Percentiles rank a stretch among this genome's conserved stretches.
Conservation (phyloP, 139 green algal species). For the Tetraselmis chui region DNA sequence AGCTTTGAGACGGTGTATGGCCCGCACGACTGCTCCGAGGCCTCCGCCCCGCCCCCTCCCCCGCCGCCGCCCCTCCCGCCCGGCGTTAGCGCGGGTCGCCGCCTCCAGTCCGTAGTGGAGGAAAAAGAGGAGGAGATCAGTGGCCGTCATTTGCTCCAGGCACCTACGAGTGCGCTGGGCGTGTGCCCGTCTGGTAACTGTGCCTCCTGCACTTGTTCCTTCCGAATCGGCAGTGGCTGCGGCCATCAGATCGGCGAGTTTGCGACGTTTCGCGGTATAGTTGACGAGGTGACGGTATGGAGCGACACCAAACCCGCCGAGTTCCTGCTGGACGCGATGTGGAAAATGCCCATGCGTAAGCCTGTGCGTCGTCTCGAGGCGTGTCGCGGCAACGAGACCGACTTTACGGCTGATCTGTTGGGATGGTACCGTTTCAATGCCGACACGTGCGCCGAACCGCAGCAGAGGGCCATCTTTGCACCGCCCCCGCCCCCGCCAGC, state of each 20-base stretch:
- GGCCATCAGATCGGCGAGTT: slow-evolving; percentile 1
- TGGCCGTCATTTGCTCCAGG: neutral
- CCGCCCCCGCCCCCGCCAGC: neutral
- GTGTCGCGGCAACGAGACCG: neutral
- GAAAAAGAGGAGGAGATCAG: neutral
- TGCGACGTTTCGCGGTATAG: neutral
- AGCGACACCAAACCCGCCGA: neutral
- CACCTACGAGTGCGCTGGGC: neutral
- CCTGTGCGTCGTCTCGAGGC: neutral
- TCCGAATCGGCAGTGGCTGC: slow-evolving; percentile 8
- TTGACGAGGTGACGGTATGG: slow-evolving; percentile 6
- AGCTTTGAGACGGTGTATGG: slow-evolving; percentile 1
- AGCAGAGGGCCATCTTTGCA: neutral
- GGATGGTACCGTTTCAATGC: slow-evolving; percentile 12
- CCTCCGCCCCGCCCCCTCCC: neutral
- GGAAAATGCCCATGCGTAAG: neutral
- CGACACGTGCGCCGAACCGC: neutral
- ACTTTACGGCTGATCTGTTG: slow-evolving; percentile 3
- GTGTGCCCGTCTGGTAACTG: neutral
- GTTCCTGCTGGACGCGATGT: neutral
- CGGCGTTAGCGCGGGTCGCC: neutral
- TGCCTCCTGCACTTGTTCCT: neutral
- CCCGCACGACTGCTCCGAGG: slow-evolving; percentile 8
- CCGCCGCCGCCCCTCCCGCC: neutral
- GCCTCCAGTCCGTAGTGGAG: neutral